Conservation (phyloP, 1,284 basidiomycete genomes). For the Jaminaea rosea region DNA sequence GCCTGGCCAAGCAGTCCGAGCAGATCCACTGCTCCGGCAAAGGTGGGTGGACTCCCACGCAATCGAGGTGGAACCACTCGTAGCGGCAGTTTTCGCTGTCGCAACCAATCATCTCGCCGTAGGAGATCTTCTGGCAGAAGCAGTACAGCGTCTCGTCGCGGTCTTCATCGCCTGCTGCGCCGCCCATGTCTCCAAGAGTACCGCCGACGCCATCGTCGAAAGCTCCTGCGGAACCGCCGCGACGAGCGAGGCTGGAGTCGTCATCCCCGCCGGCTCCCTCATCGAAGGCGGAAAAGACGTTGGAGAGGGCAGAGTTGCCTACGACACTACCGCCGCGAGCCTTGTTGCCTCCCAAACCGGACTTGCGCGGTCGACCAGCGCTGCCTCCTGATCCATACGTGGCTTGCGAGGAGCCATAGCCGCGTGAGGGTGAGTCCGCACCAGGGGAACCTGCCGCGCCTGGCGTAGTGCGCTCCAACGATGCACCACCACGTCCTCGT, state of each 20-base stretch:
- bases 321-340: too few species aligned
- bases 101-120: conserved; percentile 36
- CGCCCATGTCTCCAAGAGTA: background rate
- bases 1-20: conserved; percentile 13
- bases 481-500: too few species aligned
- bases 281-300: background rate
- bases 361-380: background rate
- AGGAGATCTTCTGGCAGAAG: conserved; percentile 43
- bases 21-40: conserved; percentile 44
- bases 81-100: conserved; percentile 32
- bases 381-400: background rate
- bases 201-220: too few species aligned
- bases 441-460: background rate
- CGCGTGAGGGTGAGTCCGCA: background rate
- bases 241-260: too few species aligned
- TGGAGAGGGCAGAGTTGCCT: background rate
- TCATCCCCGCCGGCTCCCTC: background rate
- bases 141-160: conserved; percentile 44
- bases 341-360: background rate
- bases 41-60: conserved; percentile 43
- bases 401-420: background rate
- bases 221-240: too few species aligned
- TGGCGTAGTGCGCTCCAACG: too few species aligned
- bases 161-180: conserved; percentile 14
- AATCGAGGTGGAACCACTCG: conserved; percentile 47